Evolutionary conservation across 768 basidiomycete species (phyloP), one percentile per base, ranked within the genome.

Genomic region (Rhizopogon vinicolor): DNA sequence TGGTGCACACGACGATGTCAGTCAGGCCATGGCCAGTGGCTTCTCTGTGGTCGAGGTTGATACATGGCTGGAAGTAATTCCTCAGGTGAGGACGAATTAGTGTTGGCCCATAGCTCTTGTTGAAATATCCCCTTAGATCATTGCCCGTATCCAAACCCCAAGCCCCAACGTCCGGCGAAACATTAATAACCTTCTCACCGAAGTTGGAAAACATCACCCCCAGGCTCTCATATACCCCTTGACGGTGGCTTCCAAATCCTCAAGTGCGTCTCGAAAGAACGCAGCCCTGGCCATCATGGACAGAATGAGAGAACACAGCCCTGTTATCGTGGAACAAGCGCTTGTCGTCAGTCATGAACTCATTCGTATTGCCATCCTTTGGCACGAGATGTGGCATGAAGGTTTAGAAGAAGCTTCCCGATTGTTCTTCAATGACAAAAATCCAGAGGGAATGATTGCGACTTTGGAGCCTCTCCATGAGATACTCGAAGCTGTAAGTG

Each of bases 361-460:
- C 39, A 98, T 98, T 56, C 87, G 97, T 18, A 92, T 98, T 7
- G 96, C 97, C 7, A 98, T 99, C 57, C 76, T 99, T 10, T 99
- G 97, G 97, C 95, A 98, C 62, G 97, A 99, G 69, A 76, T 94
- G 60, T 99, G 97, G 97, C 94, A 98, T 63, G 97, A 99, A 73
- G 94, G 93, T 16, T 77, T 99, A 19, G 97, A 99, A 73, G 97
- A 99, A 70, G 97, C 97, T 6, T 97, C 95, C 7, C 83, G 97
- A 41, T 74, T 93, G 44, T 99, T 94, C 75, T 99, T 95, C 78
- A 94, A 92, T 9, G 97, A 98, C 62, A 90, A 93, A 64, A 97
- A 99, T 68, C 88, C 96, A 2, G 90, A 93, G 56, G 97, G 91
- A 6, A 99, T 99, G 97, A 97, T 98, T 63, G 87, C 86, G 22